These are phyloP conservation scores for Cornus kousa DNA, from an alignment of 148 eudicot species.

Conservation along the genomic window DNA sequence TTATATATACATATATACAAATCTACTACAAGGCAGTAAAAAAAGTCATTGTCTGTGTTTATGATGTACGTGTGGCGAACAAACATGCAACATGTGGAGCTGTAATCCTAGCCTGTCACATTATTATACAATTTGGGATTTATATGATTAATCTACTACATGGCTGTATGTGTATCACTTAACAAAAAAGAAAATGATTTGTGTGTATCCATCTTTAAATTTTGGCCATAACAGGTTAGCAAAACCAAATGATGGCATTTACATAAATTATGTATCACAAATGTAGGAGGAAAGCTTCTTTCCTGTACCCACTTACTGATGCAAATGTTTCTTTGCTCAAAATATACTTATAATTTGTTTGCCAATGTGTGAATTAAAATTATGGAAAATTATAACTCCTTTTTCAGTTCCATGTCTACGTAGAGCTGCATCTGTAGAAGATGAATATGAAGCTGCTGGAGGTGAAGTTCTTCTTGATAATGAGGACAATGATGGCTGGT, in stretches of 20 bases:
- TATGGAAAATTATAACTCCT: neutral
- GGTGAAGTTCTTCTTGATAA: conserved; percentile 88
- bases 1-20: too few species aligned
- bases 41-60: too few species aligned
- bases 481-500: conserved; percentile 97
- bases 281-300: neutral
- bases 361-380: neutral
- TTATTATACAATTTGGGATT: neutral
- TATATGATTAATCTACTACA: neutral
- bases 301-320: neutral
- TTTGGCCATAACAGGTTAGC: neutral
- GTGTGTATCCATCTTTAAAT: too few species aligned
- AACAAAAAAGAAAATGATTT: too few species aligned
- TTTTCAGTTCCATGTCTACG: conserved; percentile 85
- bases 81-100: neutral
- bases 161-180: neutral
- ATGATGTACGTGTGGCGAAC: too few species aligned
- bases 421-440: conserved; percentile 83
- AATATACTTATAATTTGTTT: neutral
- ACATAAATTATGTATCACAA: neutral
- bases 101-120: neutral
- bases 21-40: too few species aligned
- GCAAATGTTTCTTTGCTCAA: neutral
- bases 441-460: conserved; percentile 97
- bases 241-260: neutral